These are phyloP conservation scores for Cladosporium sp. DNA, from an alignment of 2,329 filamentous ascomycete species.

Conservation along the genomic window DNA sequence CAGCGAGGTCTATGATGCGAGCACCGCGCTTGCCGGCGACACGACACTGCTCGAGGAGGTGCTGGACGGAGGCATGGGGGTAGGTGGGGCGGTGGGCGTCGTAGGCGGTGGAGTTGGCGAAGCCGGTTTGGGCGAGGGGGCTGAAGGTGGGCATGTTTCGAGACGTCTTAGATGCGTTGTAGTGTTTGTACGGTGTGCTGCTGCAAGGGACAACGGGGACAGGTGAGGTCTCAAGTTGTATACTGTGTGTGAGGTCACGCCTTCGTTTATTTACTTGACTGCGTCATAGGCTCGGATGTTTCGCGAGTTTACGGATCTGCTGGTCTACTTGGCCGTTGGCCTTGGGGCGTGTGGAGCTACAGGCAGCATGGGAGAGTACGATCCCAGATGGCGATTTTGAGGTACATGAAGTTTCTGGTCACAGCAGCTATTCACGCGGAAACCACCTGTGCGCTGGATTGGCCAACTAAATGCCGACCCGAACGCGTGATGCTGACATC, in stretches of 20 bases:
- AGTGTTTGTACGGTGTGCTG: neutral
- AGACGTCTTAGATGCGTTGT: neutral
- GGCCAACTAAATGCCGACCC: neutral
- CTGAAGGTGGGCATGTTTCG: conserved; percentile 7
- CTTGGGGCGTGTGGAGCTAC: neutral
- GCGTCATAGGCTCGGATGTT: conserved; percentile 2
- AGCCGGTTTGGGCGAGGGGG: conserved; percentile 51
- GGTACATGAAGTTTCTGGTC: neutral
- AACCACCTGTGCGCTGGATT: neutral
- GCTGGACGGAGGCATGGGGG: conserved; percentile 56
- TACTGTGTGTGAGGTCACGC: neutral
- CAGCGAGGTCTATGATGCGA: conserved; percentile 63
- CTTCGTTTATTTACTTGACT: conserved; percentile 1
- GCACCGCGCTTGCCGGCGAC: conserved; percentile 51
- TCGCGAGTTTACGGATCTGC: neutral
- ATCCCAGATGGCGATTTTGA: neutral
- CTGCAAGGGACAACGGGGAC: neutral
- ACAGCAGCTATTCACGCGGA: neutral
- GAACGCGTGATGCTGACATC: neutral
- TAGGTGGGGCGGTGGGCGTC: conserved; percentile 70
- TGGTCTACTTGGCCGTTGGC: neutral
- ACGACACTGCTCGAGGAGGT: conserved; percentile 58
- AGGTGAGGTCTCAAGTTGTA: conserved; percentile 4
- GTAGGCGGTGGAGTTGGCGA: conserved; percentile 64
- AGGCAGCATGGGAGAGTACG: neutral